These are phyloP conservation scores for Wickerhamomyces rabaulensis DNA, from an alignment of 805 yeast species.

Conservation along the genomic window DNA sequence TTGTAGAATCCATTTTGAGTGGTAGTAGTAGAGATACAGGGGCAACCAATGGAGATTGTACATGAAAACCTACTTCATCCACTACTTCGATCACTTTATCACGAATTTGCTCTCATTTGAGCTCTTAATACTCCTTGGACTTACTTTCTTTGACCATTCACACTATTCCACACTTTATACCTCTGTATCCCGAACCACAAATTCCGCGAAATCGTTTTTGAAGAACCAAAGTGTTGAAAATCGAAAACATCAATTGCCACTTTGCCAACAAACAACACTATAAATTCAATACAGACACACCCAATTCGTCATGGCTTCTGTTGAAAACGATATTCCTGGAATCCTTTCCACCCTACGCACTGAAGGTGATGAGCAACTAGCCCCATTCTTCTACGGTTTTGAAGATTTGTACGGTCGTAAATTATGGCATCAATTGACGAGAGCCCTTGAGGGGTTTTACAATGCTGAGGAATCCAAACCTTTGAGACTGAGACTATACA, in stretches of 20 bases:
- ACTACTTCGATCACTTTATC: no score
- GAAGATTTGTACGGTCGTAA: conserved; percentile 86
- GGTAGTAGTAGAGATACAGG: no score
- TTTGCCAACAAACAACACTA: not conserved
- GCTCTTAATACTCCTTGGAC: no score
- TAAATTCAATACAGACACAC: not conserved
- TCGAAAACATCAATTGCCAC: not conserved
- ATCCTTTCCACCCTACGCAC: conserved; percentile 45
- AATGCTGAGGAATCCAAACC: conserved; percentile 44
- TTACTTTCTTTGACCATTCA: no score
- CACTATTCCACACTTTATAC: not conserved
- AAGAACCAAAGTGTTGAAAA: not conserved
- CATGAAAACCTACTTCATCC: no score
- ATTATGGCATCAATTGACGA: conserved; percentile 92
- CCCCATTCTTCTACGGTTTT: conserved; percentile 56
- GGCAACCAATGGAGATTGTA: no score
- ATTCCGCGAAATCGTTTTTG: not conserved
- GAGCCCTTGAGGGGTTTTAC: conserved; percentile 57
- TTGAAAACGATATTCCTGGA: conserved; percentile 19
- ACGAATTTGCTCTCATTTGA: no score
- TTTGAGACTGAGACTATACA: conserved; percentile 62
- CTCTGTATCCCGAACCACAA: not conserved
- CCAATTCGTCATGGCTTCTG: not conserved
- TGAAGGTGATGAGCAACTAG: conserved; percentile 61
- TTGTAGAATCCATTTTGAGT: no score